A percentile compares a stretch with the other conserved stretches of the same genome.
phyloP scores from a whole-genome alignment of 306 rosid genomes.

The Cucumis cinereus region DNA sequence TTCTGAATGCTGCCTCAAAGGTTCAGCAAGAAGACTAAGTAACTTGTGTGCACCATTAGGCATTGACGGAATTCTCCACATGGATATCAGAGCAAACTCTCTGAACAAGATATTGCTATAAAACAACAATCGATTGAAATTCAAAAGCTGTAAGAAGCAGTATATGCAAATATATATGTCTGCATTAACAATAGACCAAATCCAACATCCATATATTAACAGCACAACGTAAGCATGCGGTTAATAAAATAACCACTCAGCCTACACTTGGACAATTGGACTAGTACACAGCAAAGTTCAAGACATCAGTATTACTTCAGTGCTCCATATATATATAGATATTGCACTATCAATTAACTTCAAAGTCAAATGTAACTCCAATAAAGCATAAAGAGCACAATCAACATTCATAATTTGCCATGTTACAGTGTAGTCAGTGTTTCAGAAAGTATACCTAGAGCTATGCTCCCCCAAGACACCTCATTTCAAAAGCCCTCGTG shows the following conservation, averaged over 20 bases:
- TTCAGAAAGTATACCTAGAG: background rate
- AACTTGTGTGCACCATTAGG: slow-evolving; percentile 85
- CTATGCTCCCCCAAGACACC: background rate
- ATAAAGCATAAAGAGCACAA: background rate
- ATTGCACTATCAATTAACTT: background rate
- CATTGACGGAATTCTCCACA: slow-evolving; percentile 96
- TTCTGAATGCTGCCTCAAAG: slow-evolving; percentile 81
- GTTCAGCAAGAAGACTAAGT: slow-evolving; percentile 92
- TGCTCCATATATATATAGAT: background rate
- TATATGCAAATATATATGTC: background rate
- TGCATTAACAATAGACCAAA: background rate
- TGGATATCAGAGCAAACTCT: slow-evolving; percentile 90
- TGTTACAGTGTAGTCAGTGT: background rate
- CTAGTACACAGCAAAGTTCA: background rate
- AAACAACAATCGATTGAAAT: slow-evolving; percentile 8
- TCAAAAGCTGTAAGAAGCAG: slow-evolving; percentile 11
- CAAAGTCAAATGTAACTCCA: background rate
- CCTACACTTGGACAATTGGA: background rate
- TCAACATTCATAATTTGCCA: background rate
- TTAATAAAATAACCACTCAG: background rate
- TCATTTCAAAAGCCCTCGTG: background rate
- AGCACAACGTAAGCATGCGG: background rate
- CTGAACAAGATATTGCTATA: slow-evolving; percentile 80
- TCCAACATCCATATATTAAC: background rate
- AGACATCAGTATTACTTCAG: background rate